phyloP scores from a whole-genome alignment of 2,329 filamentous ascomycete species.

The Graphiopsis chlorocephala region DNA sequence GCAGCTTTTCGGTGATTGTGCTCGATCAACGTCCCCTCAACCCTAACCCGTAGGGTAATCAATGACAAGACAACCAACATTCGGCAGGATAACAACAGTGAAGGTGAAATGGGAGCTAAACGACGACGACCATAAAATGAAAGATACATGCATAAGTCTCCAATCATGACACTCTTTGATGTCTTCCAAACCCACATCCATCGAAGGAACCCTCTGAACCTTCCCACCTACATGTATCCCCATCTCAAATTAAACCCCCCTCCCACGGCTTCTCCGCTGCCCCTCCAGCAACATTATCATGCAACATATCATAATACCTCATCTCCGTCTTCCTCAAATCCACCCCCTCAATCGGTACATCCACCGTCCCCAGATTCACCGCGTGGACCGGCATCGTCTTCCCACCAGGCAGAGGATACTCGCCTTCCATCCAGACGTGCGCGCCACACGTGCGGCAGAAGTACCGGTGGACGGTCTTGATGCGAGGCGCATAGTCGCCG shows the following conservation, averaged over 20 bases:
- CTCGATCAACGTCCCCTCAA: neutral
- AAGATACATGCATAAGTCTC: no score
- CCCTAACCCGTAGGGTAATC: neutral
- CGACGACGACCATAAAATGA: no score
- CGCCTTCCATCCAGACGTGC: conserved; percentile 16
- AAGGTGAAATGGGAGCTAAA: no score
- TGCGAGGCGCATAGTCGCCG: conserved; percentile 1
- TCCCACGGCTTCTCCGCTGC: neutral
- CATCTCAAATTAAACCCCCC: conserved; percentile 2
- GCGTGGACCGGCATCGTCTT: conserved; percentile 14
- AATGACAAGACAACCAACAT: no score
- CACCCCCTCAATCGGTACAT: conserved; percentile 20
- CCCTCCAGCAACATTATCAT: conserved; percentile 1
- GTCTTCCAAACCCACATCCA: neutral
- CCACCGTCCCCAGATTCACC: conserved; percentile 21
- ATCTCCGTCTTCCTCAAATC: conserved; percentile 20
- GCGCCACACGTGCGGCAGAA: conserved; percentile 11
- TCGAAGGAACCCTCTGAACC: neutral
- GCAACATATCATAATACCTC: conserved; percentile 19
- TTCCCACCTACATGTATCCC: neutral
- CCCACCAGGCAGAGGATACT: conserved; percentile 9
- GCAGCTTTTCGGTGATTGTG: neutral
- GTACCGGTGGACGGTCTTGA: conserved; percentile 7
- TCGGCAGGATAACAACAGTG: no score
- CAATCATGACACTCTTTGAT: no score